A percentile compares a stretch with the other conserved stretches of the same genome.
Conservation (phyloP, 2,329 filamentous ascomycete genomes). For the Phialophora chinensis region DNA sequence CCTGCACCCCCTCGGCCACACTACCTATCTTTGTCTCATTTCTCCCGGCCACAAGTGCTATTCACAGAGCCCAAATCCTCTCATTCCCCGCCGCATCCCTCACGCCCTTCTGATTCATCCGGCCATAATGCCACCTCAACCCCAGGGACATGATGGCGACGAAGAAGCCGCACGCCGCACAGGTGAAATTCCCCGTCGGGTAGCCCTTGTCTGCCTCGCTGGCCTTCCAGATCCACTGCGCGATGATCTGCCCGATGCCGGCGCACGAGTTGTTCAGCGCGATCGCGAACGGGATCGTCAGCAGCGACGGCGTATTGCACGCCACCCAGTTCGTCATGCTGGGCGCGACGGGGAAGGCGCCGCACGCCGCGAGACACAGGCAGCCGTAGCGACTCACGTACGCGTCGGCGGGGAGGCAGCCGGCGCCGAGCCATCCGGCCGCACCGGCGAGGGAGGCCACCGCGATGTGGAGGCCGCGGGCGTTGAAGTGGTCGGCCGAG, state of each 20-base stretch:
- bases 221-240: slow-evolving; percentile 75
- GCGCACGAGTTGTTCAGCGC: slow-evolving; percentile 73
- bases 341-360: slow-evolving; percentile 72
- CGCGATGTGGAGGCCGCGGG: slow-evolving; percentile 59
- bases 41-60: background rate
- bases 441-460: slow-evolving; percentile 58
- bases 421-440: slow-evolving; percentile 66
- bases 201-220: slow-evolving; percentile 66
- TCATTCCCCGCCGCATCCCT: slow-evolving; percentile 32
- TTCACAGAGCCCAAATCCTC: slow-evolving; percentile 30
- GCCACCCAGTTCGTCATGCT: slow-evolving; percentile 74
- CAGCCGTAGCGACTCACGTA: slow-evolving; percentile 71
- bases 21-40: background rate
- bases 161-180: slow-evolving; percentile 39
- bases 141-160: slow-evolving; percentile 29
- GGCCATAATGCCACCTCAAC: slow-evolving; percentile 32
- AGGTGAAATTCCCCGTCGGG: slow-evolving; percentile 69
- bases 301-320: slow-evolving; percentile 70
- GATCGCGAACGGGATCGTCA: slow-evolving; percentile 70
- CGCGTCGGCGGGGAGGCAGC: slow-evolving; percentile 64
- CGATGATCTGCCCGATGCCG: slow-evolving; percentile 72
- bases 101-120: slow-evolving; percentile 34
- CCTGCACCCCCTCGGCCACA: background rate
- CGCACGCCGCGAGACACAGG: slow-evolving; percentile 70
- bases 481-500: slow-evolving; percentile 33